Evolutionary conservation across 192 early-diverging fungal species (phyloP).

Genomic region (Coemansia sp.): DNA sequence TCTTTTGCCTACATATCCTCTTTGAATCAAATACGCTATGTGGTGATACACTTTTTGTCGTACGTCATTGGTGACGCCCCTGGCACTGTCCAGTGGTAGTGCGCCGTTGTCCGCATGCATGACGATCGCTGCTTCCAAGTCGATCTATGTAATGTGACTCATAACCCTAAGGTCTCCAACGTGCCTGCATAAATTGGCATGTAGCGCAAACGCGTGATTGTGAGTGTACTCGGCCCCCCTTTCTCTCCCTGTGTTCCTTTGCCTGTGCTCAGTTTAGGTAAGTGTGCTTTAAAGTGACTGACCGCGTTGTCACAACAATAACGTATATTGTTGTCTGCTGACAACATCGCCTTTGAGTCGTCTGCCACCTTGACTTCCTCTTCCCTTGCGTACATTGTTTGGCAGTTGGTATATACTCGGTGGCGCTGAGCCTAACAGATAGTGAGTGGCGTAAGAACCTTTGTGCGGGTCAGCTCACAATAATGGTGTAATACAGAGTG

Average conservation of each 20-base stretch:
- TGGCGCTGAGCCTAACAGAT: too few species aligned
- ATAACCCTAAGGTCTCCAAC: neutral
- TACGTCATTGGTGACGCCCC: neutral
- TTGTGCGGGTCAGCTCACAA: too few species aligned
- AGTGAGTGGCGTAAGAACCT: too few species aligned
- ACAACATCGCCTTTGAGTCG: too few species aligned
- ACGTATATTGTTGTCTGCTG: too few species aligned
- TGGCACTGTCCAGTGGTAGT: neutral
- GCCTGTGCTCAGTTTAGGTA: neutral
- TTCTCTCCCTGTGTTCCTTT: neutral
- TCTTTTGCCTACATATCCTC: too few species aligned
- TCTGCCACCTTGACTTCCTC: neutral
- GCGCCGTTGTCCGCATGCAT: neutral
- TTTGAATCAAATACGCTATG: too few species aligned
- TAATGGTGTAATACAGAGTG: too few species aligned
- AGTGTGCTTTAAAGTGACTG: neutral
- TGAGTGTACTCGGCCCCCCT: neutral
- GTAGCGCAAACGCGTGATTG: neutral
- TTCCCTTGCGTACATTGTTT: neutral
- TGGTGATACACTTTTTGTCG: neutral
- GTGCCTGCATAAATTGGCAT: neutral
- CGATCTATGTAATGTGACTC: neutral
- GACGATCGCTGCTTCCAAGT: neutral
- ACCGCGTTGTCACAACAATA: neutral
- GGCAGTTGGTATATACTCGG: neutral